Evolutionary conservation across 768 basidiomycete genomes (phyloP), one percentile per base, ranked within the genome.

Genomic region (Podaxis mareebaensis): DNA sequence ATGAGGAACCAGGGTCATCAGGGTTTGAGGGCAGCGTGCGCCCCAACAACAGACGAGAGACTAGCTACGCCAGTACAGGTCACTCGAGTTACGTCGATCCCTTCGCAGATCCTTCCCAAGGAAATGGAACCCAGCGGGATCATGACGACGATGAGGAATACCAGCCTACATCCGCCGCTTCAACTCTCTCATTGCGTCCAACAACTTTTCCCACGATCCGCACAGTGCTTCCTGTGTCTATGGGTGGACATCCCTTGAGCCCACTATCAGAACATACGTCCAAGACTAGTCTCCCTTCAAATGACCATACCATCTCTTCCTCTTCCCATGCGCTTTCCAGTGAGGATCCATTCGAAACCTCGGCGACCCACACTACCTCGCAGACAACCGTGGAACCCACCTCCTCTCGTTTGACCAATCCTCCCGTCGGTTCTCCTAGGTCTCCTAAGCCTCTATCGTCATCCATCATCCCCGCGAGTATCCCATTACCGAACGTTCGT

Each of bases 11-110:
- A 15, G 73, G 68, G 1, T 67, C 73, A 44, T 53, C 72, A 13
- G 74, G 72, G 40, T 67, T 70, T 49, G 68, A 68, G 44, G 67
- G 65, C 2, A 49, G 52, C 7, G 60, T 65, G 3, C 63, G 76
- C 42, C 76, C 76, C 1, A 68, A 58, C 20, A 65, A 66, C 3
- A 66, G 72, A 22, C 70, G 77, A 36, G 76, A 82, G 57, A 53
- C 67, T 46, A 82, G 81, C 66, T 74, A 80, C 66, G 67, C 73
- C 33, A 82, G 75, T 63, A 71, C 73, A 33, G 69, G 67, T 62
- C 76, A 77, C 40, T 86, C 88, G 67, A 69, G 69, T 24, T 66
- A 63, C 38, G 48, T 65, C 17, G 85, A 89, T 68, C 85, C 82
- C 4, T 83, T 82, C 60, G 68, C 74, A 2, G 82, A 83, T 67